Conservation (phyloP, 129 eudicot species). For the Escallonia rubra region DNA sequence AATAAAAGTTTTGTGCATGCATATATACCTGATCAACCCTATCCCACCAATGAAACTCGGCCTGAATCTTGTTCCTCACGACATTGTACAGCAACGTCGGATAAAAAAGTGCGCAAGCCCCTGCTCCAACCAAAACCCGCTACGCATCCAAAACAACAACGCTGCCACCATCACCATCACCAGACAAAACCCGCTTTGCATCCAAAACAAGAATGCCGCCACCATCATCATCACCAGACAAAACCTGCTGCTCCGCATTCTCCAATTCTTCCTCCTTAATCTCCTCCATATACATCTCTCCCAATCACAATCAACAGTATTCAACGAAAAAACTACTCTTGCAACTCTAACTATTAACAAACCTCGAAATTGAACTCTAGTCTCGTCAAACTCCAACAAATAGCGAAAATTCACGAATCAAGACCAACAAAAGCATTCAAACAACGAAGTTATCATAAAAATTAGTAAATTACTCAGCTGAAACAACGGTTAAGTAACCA, state of each 20-base stretch:
- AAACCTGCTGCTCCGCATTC: slow-evolving; percentile 15
- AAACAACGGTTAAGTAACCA: too few relatives aligned
- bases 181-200: slow-evolving; percentile 45
- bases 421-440: too few relatives aligned
- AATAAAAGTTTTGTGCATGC: background rate
- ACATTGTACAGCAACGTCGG: slow-evolving; percentile 77
- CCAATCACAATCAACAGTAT: too few relatives aligned
- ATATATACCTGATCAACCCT: slow-evolving; percentile 69
- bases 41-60: slow-evolving; percentile 94
- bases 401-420: slow-evolving; percentile 8
- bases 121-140: slow-evolving; percentile 74
- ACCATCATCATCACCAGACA: slow-evolving; percentile 20
- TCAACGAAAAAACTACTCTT: background rate
- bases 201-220: slow-evolving; percentile 31
- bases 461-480: too few relatives aligned
- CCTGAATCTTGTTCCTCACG: slow-evolving; percentile 65
- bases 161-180: slow-evolving; percentile 18
- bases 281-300: slow-evolving; percentile 63
- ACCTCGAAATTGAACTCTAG: slow-evolving; percentile 17
- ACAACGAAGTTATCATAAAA: too few relatives aligned
- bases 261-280: slow-evolving; percentile 41
- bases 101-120: slow-evolving; percentile 82
- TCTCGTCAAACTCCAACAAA: background rate
- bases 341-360: background rate
- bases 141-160: slow-evolving; percentile 42